Evolutionary conservation across 345 rosid species (phyloP).

Genomic region (Salix suchowensis): DNA sequence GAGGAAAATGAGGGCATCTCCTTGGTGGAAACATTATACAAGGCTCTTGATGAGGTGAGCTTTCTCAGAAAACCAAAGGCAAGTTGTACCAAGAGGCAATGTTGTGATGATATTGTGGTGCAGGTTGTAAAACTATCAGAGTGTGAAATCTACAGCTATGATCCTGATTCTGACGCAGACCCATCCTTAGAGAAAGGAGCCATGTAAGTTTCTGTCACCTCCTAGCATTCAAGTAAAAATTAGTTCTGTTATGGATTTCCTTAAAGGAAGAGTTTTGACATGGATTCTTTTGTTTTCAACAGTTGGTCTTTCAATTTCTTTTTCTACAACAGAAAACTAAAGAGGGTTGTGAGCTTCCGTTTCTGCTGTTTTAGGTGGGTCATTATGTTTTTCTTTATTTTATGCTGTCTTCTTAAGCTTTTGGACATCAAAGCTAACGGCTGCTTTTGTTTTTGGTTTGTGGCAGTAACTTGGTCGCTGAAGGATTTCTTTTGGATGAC

Average conservation of each 20-base stretch:
- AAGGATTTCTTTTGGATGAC: constrained; percentile 46
- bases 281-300: constrained; percentile 12
- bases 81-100: constrained; percentile 3
- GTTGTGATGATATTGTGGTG: constrained; percentile 17
- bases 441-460: not conserved
- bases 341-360: constrained; percentile 79
- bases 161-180: constrained; percentile 74
- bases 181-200: constrained; percentile 81
- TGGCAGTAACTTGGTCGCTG: constrained; percentile 73
- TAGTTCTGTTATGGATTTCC: not conserved
- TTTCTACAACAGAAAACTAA: constrained; percentile 85
- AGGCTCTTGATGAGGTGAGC: constrained; percentile 92
- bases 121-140: constrained; percentile 88
- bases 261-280: not conserved
- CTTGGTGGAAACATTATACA: constrained; percentile 63
- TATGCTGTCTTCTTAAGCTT: not conserved
- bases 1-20: constrained; percentile 66
- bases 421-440: not conserved
- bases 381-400: not conserved
- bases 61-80: constrained; percentile 9
- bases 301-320: constrained; percentile 97
- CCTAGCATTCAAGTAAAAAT: not conserved
- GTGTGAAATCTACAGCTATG: constrained; percentile 84
- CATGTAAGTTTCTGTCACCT: constrained; percentile 42
- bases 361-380: constrained; percentile 78